Evolutionary conservation across 306 rosid genomes (phyloP), one percentile per base, ranked within the genome.

Genomic region (Lablab purpureus): DNA sequence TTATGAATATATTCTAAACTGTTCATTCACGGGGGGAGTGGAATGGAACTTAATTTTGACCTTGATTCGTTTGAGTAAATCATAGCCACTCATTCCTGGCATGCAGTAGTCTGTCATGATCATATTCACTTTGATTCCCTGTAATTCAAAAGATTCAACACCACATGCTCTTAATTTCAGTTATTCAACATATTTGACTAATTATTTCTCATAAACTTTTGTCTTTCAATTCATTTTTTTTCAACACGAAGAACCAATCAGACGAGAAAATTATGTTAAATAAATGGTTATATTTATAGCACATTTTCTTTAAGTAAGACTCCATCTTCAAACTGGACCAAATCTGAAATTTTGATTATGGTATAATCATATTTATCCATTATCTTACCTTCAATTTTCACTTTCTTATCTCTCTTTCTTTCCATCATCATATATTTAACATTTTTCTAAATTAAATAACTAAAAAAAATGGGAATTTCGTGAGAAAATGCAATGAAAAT

Each of bases 61-160:
- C 99, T 95, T 92, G 86, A 95, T 82, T 81, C 97, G 81, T 85
- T 88, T 92, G 59, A 95, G 97, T 49, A 95, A 90, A 91, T 95
- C 99, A 85, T 92, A 95, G 85, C 99, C 99, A 86, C 87, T 95
- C 96, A 95, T 95, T 68, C 99, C 99, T 50, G 99, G 98, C 99
- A 95, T 95, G 88, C 97, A 95, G 79, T 84, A 95, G 81, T 95
- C 99, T 14, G 99, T 95, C 98, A 95, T 95, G 92, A 95, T 95
- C 87, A 95, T 73, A 81, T 95, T 91, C 89, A 93, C 97, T 85
- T 95, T 92, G 58, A 84, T 82, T 82, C 83, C 96, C 97, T 95
- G 93, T 82, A 79, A 45, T 63, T 75, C 74, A 74, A 52, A 58
- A 23, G 3, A 28, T 23, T 56, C 27, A 79, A 41, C 10, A 72